phyloP scores from a whole-genome alignment of 768 basidiomycete genomes.

The Kwoniella dendrophila region DNA sequence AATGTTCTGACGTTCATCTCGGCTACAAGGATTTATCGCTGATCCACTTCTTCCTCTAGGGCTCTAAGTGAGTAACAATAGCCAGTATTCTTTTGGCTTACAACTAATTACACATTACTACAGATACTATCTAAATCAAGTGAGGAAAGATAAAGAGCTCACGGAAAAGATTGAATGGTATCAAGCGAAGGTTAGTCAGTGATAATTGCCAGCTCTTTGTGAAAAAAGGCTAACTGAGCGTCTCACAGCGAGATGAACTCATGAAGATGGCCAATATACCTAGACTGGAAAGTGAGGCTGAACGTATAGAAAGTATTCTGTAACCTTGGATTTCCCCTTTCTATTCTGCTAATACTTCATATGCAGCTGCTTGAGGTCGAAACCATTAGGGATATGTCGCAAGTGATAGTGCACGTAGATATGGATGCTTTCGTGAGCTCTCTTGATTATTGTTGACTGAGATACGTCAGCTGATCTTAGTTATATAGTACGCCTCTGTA shows the following conservation, averaged over 20 bases:
- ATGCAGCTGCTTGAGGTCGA: slow-evolving; percentile 68
- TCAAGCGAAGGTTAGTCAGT: slow-evolving; percentile 59
- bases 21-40: slow-evolving; percentile 8
- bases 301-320: slow-evolving; percentile 65
- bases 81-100: neutral
- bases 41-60: slow-evolving; percentile 51
- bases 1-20: neutral
- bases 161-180: slow-evolving; percentile 74
- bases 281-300: slow-evolving; percentile 68
- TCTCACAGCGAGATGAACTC: slow-evolving; percentile 59
- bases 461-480: slow-evolving; percentile 43
- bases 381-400: slow-evolving; percentile 71
- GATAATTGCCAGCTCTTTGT: neutral
- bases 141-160: slow-evolving; percentile 81
- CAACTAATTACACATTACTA: neutral
- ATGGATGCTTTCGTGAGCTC: slow-evolving; percentile 77
- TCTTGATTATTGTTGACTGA: slow-evolving; percentile 50
- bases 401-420: slow-evolving; percentile 89
- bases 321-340: neutral
- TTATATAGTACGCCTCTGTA: slow-evolving; percentile 57
- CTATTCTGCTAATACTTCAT: slow-evolving; percentile 6
- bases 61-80: slow-evolving; percentile 67
- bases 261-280: slow-evolving; percentile 56
- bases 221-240: slow-evolving; percentile 59
- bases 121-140: slow-evolving; percentile 69